phyloP scores from a whole-genome alignment of 768 basidiomycete genomes.

The Gymnopilus dilepis region DNA sequence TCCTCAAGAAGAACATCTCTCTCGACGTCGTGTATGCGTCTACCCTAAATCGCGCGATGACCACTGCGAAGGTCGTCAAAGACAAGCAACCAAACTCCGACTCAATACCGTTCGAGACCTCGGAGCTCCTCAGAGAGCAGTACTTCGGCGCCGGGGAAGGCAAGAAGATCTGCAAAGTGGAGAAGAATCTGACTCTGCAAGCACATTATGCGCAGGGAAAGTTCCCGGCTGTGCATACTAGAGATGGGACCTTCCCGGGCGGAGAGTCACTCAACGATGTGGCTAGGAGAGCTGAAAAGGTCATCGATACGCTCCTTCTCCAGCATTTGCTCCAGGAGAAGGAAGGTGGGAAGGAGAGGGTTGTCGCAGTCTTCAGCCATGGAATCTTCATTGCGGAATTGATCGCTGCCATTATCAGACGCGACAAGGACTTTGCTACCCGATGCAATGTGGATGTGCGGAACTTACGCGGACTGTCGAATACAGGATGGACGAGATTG shows the following conservation, averaged over 20 bases:
- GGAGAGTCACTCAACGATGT: constrained; percentile 78
- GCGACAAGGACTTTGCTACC: constrained; percentile 31
- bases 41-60: constrained; percentile 64
- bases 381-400: constrained; percentile 72
- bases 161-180: constrained; percentile 45
- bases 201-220: constrained; percentile 57
- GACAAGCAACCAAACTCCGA: constrained; percentile 52
- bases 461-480: constrained; percentile 57
- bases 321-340: constrained; percentile 55
- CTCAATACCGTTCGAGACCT: constrained; percentile 48
- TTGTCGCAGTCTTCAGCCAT: constrained; percentile 77
- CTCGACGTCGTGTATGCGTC: constrained; percentile 70
- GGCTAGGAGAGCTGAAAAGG: constrained; percentile 54
- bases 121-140: constrained; percentile 67
- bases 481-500: constrained; percentile 75
- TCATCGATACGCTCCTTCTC: constrained; percentile 56
- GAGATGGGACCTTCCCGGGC: constrained; percentile 62
- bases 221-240: constrained; percentile 53
- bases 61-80: constrained; percentile 63
- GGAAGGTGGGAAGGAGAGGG: constrained; percentile 39
- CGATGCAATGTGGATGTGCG: constrained; percentile 24
- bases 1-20: constrained; percentile 41
- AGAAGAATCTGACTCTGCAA: constrained; percentile 40
- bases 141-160: constrained; percentile 77
- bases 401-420: constrained; percentile 52